Percentiles rank a stretch among this genome's conserved stretches.
Evolutionary conservation across 1,284 basidiomycete species (phyloP).

Genomic region (Rhodotorula sp.): DNA sequence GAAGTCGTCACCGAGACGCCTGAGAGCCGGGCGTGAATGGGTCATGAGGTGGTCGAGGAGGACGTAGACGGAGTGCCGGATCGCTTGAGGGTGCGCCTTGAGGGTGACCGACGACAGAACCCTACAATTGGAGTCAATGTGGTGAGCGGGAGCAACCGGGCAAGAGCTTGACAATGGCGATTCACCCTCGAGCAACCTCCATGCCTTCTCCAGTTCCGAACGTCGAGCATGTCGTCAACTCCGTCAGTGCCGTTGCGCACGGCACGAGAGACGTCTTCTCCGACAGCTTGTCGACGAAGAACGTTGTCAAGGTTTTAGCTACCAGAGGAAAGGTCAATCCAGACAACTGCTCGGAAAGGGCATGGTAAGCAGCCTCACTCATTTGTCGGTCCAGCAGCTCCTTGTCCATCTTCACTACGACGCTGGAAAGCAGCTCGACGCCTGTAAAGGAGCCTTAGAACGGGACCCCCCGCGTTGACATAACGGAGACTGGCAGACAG

Average conservation of each 20-base stretch:
- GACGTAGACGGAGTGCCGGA: conserved; percentile 74
- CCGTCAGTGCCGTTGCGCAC: conserved; percentile 68
- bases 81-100: conserved; percentile 75
- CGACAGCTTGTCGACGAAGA: conserved; percentile 86
- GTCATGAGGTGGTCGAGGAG: conserved; percentile 79
- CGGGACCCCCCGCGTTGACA: neutral
- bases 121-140: too few relatives aligned
- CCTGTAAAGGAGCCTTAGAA: conserved; percentile 56
- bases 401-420: conserved; percentile 62
- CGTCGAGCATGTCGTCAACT: conserved; percentile 63
- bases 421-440: conserved; percentile 66
- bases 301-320: conserved; percentile 78
- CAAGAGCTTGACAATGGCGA: neutral
- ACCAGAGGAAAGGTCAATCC: neutral
- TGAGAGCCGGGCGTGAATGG: conserved; percentile 58
- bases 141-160: neutral
- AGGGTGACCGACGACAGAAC: conserved; percentile 76
- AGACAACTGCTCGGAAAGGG: neutral
- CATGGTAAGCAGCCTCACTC: conserved; percentile 55
- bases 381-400: conserved; percentile 75
- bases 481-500: neutral
- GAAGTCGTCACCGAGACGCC: conserved; percentile 64
- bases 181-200: conserved; percentile 67
- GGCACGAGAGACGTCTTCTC: conserved; percentile 68
- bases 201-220: conserved; percentile 71